These are phyloP conservation scores for Cupressus sempervirens DNA, from an alignment of 75 land plant genomes.

Conservation along the genomic window DNA sequence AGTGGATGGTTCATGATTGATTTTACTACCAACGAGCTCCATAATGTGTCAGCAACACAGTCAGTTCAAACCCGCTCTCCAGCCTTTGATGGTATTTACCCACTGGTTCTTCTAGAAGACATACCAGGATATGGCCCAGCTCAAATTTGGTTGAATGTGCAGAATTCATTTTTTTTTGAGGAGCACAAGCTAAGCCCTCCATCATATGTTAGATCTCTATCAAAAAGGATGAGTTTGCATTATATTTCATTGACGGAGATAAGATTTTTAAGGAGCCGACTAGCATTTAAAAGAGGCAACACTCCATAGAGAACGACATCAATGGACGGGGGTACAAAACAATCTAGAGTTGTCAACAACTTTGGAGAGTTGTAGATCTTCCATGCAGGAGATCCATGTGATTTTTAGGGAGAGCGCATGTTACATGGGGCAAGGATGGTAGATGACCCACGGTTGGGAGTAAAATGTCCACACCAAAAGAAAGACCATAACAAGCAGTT, in stretches of 20 bases:
- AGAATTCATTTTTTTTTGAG: constrained; percentile 54
- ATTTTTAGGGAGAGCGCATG: no score
- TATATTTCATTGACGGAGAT: constrained; percentile 82
- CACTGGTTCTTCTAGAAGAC: not conserved
- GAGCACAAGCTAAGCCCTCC: constrained; percentile 61
- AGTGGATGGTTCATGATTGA: constrained; percentile 60
- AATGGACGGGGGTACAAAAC: no score
- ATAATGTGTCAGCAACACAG: constrained; percentile 9
- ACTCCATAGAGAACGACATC: no score
- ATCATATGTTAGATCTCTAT: constrained; percentile 29
- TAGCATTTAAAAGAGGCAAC: no score
- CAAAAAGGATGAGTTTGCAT: constrained; percentile 25
- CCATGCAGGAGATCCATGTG: no score
- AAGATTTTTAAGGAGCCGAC: constrained; percentile 47
- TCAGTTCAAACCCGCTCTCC: no score
- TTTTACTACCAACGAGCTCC: constrained; percentile 21
- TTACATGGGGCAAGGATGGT: no score
- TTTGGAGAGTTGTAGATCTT: no score
- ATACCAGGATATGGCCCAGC: not conserved
- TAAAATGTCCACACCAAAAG: no score
- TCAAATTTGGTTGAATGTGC: constrained; percentile 30
- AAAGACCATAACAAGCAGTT: no score
- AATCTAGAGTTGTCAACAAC: no score
- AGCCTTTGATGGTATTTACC: not conserved
- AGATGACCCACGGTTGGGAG: no score